A percentile compares a stretch with the other conserved stretches of the same genome.
Evolutionary conservation across 148 eudicot genomes (phyloP).

Genomic region (Polygonum aviculare): DNA sequence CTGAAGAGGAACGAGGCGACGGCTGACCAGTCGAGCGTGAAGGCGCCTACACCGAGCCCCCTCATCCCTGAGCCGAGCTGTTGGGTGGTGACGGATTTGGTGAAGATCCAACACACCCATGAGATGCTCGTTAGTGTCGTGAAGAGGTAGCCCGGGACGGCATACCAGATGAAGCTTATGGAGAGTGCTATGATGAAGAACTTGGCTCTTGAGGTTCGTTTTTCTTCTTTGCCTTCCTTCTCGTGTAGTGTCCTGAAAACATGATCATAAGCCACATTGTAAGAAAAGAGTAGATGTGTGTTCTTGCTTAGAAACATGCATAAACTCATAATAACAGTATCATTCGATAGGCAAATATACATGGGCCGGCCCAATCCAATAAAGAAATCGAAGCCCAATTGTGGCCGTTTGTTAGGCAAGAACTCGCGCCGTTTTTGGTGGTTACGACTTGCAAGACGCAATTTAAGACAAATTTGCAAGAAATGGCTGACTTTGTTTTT

Average conservation of each 20-base stretch:
- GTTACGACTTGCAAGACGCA: not conserved
- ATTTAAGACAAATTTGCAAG: not conserved
- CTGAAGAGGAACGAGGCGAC: constrained; percentile 78
- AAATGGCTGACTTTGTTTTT: too few relatives aligned
- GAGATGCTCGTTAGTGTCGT: constrained; percentile 71
- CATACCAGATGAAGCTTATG: constrained; percentile 75
- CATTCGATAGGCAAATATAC: not conserved
- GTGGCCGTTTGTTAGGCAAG: not conserved
- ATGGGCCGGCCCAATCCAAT: not conserved
- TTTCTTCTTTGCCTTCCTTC: constrained; percentile 37
- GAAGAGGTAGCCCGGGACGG: constrained; percentile 78
- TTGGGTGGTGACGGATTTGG: constrained; percentile 79
- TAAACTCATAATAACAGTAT: too few relatives aligned
- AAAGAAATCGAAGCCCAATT: not conserved
- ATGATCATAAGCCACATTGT: not conserved
- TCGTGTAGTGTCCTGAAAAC: constrained; percentile 75
- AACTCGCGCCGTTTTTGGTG: not conserved
- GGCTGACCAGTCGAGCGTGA: constrained; percentile 77
- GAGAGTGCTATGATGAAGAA: constrained; percentile 65
- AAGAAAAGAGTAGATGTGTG: not conserved
- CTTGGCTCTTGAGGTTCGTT: constrained; percentile 62
- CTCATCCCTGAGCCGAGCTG: constrained; percentile 85
- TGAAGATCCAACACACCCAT: constrained; percentile 82
- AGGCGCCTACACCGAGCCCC: constrained; percentile 77
- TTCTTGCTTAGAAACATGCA: not conserved